Conservation (phyloP, 352 stramenopile species). For the Phytophthora citricola region DNA sequence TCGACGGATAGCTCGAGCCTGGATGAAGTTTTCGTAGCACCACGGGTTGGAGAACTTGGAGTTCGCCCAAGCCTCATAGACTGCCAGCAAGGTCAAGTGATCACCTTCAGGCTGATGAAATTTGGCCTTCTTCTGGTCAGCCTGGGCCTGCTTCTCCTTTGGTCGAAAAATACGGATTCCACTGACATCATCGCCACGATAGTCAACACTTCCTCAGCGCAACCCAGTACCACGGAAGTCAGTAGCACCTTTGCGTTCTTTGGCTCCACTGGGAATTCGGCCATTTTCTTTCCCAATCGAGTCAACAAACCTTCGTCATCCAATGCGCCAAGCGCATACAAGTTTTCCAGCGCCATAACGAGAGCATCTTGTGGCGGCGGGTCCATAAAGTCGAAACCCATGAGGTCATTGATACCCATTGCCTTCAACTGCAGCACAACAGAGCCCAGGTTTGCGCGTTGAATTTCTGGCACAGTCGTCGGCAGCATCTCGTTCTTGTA, state of each 20-base stretch:
- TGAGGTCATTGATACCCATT: slow-evolving; percentile 99
- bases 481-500: slow-evolving; percentile 98
- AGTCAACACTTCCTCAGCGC: slow-evolving; percentile 98
- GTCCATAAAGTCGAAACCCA: slow-evolving; percentile 99
- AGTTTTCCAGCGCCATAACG: slow-evolving; percentile 96
- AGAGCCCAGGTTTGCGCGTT: slow-evolving; percentile 98
- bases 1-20: slow-evolving; percentile 95
- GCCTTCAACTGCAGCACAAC: slow-evolving; percentile 99
- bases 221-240: slow-evolving; percentile 97
- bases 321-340: slow-evolving; percentile 97
- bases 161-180: slow-evolving; percentile 98
- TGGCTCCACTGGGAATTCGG: slow-evolving; percentile 99
- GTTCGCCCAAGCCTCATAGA: slow-evolving; percentile 99
- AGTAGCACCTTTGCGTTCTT: slow-evolving; percentile 99
- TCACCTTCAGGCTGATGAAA: slow-evolving; percentile 99
- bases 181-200: slow-evolving; percentile 99
- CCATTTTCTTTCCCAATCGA: slow-evolving; percentile 98
- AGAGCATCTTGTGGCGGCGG: slow-evolving; percentile 97
- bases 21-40: slow-evolving; percentile 99
- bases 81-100: slow-evolving; percentile 97
- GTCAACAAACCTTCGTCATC: slow-evolving; percentile 96
- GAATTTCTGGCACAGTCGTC: slow-evolving; percentile 99
- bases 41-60: slow-evolving; percentile 98
- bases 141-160: slow-evolving; percentile 98
- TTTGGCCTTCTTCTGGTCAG: slow-evolving; percentile 99